These are phyloP conservation scores for Ligustrum vulgare DNA, from an alignment of 257 asterid genomes.

Conservation along the genomic window DNA sequence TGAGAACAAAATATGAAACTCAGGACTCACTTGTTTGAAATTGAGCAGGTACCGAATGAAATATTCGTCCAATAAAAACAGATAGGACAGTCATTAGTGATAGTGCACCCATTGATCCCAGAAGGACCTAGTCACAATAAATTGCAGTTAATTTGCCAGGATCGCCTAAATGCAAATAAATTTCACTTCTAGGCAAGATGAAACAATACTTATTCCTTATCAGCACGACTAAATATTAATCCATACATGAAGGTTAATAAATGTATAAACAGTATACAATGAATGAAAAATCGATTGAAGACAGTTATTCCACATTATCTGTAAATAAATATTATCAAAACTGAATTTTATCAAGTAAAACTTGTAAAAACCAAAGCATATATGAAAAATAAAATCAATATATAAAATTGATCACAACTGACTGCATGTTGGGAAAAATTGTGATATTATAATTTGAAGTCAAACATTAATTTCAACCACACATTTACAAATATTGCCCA, in stretches of 20 bases:
- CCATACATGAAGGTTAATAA: background rate
- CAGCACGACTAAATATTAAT: background rate
- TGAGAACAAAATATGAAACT: background rate
- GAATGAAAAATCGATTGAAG: background rate
- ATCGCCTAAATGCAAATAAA: background rate
- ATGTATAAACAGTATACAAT: background rate
- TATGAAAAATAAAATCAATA: background rate
- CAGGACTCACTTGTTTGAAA: constrained; percentile 88
- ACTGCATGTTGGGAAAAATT: no score
- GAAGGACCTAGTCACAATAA: constrained; percentile 64
- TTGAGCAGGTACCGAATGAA: constrained; percentile 92
- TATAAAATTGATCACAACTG: no score
- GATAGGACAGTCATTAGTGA: constrained; percentile 91
- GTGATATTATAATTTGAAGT: no score
- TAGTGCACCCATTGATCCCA: constrained; percentile 97
- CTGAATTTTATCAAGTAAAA: background rate
- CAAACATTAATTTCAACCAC: no score
- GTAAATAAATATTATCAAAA: background rate
- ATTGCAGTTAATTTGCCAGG: constrained; percentile 15
- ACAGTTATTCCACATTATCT: background rate
- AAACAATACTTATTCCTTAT: background rate
- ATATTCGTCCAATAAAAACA: constrained; percentile 81
- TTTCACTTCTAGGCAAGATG: constrained; percentile 5
- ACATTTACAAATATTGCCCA: no score
- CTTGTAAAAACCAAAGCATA: background rate